These are phyloP conservation scores for Clathrus columnatus DNA, from an alignment of 768 basidiomycete genomes.

Conservation along the genomic window DNA sequence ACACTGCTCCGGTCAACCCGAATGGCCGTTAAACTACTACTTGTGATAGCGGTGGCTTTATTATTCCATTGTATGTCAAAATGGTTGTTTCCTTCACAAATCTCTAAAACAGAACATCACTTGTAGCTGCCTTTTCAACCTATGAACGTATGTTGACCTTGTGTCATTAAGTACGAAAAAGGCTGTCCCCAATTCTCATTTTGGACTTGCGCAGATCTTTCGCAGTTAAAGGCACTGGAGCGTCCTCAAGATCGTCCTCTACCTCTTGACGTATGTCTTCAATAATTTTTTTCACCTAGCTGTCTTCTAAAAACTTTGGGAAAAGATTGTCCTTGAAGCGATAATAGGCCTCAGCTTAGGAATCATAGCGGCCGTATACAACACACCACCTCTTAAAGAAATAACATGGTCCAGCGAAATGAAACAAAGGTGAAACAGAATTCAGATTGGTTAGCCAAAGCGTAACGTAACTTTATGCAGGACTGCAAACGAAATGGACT, in stretches of 20 bases:
- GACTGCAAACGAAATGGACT: conserved; percentile 70
- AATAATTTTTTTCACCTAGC: not conserved
- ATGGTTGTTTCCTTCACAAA: not conserved
- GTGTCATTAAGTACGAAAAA: conserved; percentile 5
- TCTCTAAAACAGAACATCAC: not conserved
- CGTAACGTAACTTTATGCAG: conserved; percentile 26
- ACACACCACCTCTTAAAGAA: conserved; percentile 60
- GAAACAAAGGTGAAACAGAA: conserved; percentile 56
- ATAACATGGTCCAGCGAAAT: conserved; percentile 89
- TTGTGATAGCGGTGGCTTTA: not conserved
- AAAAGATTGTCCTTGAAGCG: conserved; percentile 61
- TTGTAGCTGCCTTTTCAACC: conserved; percentile 65
- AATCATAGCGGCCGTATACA: conserved; percentile 63
- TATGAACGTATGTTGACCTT: conserved; percentile 56
- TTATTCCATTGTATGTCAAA: conserved; percentile 44
- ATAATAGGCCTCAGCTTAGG: conserved; percentile 56
- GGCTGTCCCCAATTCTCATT: not conserved
- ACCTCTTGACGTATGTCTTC: conserved; percentile 47
- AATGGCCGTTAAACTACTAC: not conserved
- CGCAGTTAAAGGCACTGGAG: conserved; percentile 67
- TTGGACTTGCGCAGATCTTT: conserved; percentile 44
- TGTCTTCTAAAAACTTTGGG: not conserved
- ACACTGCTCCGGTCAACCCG: no score
- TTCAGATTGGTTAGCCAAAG: not conserved
- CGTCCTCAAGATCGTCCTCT: conserved; percentile 51